These are phyloP conservation scores for Rhytidiadelphus loreus DNA, from an alignment of 225 moss, liverwort and hornwort genomes.

Conservation along the genomic window DNA sequence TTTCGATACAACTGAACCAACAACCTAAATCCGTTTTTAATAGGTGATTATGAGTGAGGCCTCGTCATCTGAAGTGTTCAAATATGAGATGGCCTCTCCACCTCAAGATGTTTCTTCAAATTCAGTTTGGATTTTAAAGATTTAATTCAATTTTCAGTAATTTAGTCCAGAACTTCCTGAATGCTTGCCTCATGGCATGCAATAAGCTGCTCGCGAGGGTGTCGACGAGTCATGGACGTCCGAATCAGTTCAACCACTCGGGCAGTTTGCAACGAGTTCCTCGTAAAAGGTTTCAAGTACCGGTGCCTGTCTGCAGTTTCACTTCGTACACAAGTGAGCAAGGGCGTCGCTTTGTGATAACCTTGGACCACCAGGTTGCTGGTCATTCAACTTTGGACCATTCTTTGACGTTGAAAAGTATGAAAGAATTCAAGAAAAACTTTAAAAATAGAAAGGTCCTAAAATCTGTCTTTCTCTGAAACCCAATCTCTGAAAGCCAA, in stretches of 20 bases:
- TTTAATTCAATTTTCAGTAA: not conserved
- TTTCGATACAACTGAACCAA: not conserved
- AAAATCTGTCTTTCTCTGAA: not conserved
- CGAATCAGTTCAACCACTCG: not conserved
- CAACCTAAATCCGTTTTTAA: not conserved
- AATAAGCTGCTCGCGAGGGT: not conserved
- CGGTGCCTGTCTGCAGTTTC: not conserved
- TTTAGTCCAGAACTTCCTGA: not conserved
- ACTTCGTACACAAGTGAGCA: not conserved
- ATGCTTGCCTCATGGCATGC: not conserved
- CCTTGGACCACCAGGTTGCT: conserved; percentile 5
- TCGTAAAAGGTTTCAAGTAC: conserved; percentile 2
- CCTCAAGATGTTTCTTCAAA: not conserved
- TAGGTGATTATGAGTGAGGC: not conserved
- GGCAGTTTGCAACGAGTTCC: not conserved
- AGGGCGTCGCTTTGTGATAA: not conserved
- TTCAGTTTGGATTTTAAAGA: not conserved
- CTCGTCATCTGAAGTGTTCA: not conserved
- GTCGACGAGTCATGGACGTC: not conserved
- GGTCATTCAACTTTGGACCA: conserved; percentile 5
- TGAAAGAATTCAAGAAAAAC: not conserved
- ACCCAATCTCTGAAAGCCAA: not conserved
- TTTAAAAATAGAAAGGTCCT: not conserved
- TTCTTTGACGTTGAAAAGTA: conserved; percentile 18
- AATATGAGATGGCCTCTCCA: not conserved